phyloP scores from a whole-genome alignment of 768 basidiomycete species.

The Amanita fuliginea region DNA sequence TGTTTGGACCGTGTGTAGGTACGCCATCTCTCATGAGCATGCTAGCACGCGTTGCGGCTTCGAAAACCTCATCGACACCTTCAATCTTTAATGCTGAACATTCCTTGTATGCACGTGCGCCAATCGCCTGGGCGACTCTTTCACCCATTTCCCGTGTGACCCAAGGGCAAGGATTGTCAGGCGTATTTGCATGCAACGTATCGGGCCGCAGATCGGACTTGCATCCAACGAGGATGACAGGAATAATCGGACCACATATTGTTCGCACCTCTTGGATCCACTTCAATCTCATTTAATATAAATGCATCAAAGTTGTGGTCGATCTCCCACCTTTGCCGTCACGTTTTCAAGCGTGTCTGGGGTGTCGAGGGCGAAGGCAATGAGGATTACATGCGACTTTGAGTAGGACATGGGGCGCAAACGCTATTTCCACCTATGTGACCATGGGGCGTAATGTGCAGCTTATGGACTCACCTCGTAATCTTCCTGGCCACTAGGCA shows the following conservation, averaged over 20 bases:
- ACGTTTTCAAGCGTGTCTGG: conserved; percentile 97
- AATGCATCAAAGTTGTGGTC: not conserved
- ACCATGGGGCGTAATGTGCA: conserved; percentile 5
- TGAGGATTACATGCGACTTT: conserved; percentile 97
- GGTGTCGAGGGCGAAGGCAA: conserved; percentile 93
- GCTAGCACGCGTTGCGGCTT: conserved; percentile 91
- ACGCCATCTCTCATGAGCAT: conserved; percentile 92
- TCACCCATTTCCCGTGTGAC: conserved; percentile 77
- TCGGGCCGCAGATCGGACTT: conserved; percentile 85
- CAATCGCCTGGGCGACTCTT: conserved; percentile 71
- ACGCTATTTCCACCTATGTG: conserved; percentile 36
- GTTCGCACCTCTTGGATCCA: conserved; percentile 98
- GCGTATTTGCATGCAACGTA: conserved; percentile 30
- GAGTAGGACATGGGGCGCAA: conserved; percentile 95
- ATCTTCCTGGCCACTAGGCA: conserved; percentile 87
- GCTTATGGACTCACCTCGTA: conserved; percentile 60
- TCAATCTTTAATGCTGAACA: conserved; percentile 85
- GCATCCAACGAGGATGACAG: conserved; percentile 93
- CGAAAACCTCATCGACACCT: conserved; percentile 96
- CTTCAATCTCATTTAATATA: conserved; percentile 24
- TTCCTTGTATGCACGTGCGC: conserved; percentile 91
- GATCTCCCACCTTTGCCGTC: conserved; percentile 60
- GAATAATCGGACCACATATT: conserved; percentile 90
- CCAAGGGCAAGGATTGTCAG: conserved; percentile 36
- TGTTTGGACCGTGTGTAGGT: conserved; percentile 29